phyloP scores from a whole-genome alignment of 495 filamentous ascomycete genomes.

The Aspergillus ellipticus region DNA sequence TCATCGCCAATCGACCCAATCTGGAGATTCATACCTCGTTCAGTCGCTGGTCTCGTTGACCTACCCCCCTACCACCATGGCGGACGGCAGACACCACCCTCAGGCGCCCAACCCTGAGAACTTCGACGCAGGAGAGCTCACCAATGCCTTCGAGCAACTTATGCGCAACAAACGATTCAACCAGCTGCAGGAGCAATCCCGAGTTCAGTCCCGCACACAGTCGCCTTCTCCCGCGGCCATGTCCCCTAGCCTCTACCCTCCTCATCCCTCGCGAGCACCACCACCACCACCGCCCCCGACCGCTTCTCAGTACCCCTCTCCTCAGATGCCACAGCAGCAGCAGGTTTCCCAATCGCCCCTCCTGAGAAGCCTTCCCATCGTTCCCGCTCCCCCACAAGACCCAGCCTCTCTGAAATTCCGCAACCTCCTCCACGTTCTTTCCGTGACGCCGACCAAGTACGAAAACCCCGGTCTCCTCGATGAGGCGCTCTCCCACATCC shows the following conservation, averaged over 20 bases:
- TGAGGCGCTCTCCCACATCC: constrained; percentile 81
- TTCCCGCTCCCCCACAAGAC: constrained; percentile 77
- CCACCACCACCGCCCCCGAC: constrained; percentile 35
- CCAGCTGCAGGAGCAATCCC: constrained; percentile 60
- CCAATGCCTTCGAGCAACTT: constrained; percentile 69
- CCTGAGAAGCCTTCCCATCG: constrained; percentile 70
- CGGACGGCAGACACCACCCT: constrained; percentile 35
- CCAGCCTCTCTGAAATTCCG: constrained; percentile 73
- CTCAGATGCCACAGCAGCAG: constrained; percentile 40
- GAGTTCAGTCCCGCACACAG: constrained; percentile 51
- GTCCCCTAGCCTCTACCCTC: constrained; percentile 26
- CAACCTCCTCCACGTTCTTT: constrained; percentile 75
- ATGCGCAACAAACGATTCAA: constrained; percentile 75
- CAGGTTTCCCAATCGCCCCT: constrained; percentile 61
- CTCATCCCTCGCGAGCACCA: constrained; percentile 41
- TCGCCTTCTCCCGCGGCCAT: constrained; percentile 38
- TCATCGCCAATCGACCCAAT: constrained; percentile 7
- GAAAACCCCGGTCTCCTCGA: constrained; percentile 96
- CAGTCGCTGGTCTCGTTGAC: constrained; percentile 18
- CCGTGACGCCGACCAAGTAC: constrained; percentile 82
- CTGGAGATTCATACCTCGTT: constrained; percentile 15
- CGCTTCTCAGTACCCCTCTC: constrained; percentile 25
- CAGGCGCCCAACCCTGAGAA: constrained; percentile 29
- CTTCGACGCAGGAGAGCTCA: constrained; percentile 49
- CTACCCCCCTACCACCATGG: constrained; percentile 32